Conservation (phyloP, 1,284 basidiomycete genomes). For the Phlebopus sp. region DNA sequence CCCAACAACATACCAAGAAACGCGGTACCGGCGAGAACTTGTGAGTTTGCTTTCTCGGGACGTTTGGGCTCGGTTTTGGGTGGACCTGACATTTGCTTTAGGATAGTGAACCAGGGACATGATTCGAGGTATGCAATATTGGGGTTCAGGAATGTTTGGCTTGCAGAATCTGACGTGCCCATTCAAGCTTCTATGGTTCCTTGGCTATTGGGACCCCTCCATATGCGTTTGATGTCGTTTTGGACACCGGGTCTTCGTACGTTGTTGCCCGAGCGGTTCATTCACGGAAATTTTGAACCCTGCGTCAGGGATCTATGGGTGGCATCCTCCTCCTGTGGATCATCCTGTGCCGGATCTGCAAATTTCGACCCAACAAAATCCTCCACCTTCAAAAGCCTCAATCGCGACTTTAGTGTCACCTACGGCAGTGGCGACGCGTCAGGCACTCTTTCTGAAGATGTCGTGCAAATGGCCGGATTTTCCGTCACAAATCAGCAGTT, state of each 20-base stretch:
- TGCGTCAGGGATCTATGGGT: constrained; percentile 48
- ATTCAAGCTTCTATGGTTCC: constrained; percentile 26
- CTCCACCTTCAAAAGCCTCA: constrained; percentile 27
- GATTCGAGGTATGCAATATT: constrained; percentile 20
- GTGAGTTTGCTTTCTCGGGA: constrained; percentile 11
- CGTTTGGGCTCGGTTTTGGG: neutral
- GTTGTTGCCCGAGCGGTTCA: constrained; percentile 23
- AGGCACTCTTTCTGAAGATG: constrained; percentile 50
- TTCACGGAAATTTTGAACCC: neutral
- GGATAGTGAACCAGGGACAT: constrained; percentile 21
- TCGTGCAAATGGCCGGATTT: constrained; percentile 50
- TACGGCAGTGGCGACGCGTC: constrained; percentile 56
- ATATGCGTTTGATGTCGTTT: constrained; percentile 25
- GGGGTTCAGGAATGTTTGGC: neutral
- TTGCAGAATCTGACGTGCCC: neutral
- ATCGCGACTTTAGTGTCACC: constrained; percentile 42
- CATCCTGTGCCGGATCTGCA: constrained; percentile 22
- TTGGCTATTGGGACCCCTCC: constrained; percentile 31
- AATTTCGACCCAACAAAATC: constrained; percentile 27
- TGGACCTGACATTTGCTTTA: constrained; percentile 10
- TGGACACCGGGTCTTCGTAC: constrained; percentile 46
- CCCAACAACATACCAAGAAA: constrained; percentile 11
- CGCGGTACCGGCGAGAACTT: constrained; percentile 20
- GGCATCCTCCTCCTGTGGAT: constrained; percentile 19
- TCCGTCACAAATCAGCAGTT: constrained; percentile 42